Evolutionary conservation across 805 yeast species (phyloP), one percentile per base, ranked within the genome.

Genomic region (Nakazawaea holstii): DNA sequence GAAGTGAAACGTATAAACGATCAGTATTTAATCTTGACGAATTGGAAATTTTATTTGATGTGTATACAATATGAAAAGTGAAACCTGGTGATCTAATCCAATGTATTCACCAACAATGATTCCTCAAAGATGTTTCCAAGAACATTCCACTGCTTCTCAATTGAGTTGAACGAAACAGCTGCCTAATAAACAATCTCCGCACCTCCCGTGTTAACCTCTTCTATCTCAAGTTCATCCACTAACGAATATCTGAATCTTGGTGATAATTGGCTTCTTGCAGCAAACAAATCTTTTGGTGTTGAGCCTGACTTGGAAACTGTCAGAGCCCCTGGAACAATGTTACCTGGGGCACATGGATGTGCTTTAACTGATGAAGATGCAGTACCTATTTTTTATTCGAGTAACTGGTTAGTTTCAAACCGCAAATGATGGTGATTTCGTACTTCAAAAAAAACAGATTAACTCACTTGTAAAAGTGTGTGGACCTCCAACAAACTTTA

Each of bases 401-500:
- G 5, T 20, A 20, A 20, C 24, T 20, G 5, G 24, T 20, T 20
- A 20, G 24, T 20, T 20, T 20, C 24, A 20, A 20, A 20, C 24
- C 24, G 24, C 24, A 20, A 20, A 20, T 3, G 5, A 20, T 3
- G 3, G 24, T 3, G 24, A 5, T 20, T 5, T 37, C 10, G 17
- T 2, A 24, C 3, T 33, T 8, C 39, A 9, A 26, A 24, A 9
- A 26, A 14, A 13, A n/a, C n/a, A n/a, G 24, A 17, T 4, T 26
- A 5, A 40, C 80, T 48, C 67, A 69, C 82, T 72, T 54, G 70
- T 65, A 49, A 69, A 62, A 29, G 70, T 60, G 62, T 83, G 88
- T 43, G 89, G 84, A 41, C 90, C 90, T 37, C 97, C 97, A 41
- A 89, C 77, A 61, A 92, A 92, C 60, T 84, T 85, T 68, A 92